phyloP scores from a whole-genome alignment of 73 alveolate species.

The Paramecium caudatum region DNA sequence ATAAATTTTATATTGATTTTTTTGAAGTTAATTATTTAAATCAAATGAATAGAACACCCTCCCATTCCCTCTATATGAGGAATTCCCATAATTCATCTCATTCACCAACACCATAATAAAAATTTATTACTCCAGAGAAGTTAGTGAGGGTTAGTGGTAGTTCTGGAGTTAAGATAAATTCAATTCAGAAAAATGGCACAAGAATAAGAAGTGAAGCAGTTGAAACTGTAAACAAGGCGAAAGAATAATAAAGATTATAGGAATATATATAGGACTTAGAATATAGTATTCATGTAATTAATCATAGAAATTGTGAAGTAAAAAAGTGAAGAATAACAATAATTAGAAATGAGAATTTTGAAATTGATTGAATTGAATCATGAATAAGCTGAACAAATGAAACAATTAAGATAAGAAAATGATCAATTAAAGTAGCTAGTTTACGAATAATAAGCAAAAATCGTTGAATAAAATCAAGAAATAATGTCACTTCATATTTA shows the following conservation, averaged over 20 bases:
- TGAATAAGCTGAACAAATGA: not conserved
- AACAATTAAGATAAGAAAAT: not conserved
- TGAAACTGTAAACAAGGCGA: slow-evolving; percentile 29
- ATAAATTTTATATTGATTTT: not conserved
- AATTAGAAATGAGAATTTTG: slow-evolving; percentile 48
- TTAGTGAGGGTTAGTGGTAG: slow-evolving; percentile 44
- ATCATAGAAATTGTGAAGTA: not conserved
- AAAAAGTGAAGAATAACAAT: slow-evolving; percentile 33
- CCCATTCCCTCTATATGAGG: slow-evolving; percentile 36
- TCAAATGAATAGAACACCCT: slow-evolving; percentile 49
- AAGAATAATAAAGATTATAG: slow-evolving; percentile 21
- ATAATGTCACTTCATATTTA: not conserved
- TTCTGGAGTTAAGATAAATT: slow-evolving; percentile 36
- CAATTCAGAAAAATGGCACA: slow-evolving; percentile 2
- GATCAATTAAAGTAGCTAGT: not conserved
- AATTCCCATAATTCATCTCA: slow-evolving; percentile 31
- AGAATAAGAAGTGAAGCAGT: slow-evolving; percentile 41
- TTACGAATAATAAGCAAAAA: slow-evolving; percentile 45
- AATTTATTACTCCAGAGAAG: slow-evolving; percentile 50
- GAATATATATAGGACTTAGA: slow-evolving; percentile 40
- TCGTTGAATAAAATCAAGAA: slow-evolving; percentile 7
- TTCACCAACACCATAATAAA: slow-evolving; percentile 47
- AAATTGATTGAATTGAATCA: not conserved
- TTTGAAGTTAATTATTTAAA: slow-evolving; percentile 26
- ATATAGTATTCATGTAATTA: not conserved